Base-by-base conservation (phyloP, 768 basidiomycete species). In the Naganishia vaughanmartiniae region DNA sequence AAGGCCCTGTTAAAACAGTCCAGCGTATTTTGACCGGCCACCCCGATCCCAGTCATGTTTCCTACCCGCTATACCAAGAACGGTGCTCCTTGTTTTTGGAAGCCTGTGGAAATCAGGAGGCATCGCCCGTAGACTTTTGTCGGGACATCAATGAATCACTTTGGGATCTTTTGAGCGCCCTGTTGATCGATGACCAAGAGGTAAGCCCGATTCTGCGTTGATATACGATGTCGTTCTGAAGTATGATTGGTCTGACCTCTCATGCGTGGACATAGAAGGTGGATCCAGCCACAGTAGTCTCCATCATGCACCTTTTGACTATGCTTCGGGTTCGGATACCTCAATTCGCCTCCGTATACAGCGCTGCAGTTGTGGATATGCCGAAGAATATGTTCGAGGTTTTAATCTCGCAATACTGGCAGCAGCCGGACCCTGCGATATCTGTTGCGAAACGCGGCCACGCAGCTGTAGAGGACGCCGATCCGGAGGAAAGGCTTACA, bases 31-130 rank as follows among this genome's bases (percentile, higher is more conserved):
- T 63, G 39, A 53, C 63, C 67, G 46, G 73, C 67, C 34, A 57
- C 66, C 12, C 74, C 69, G 34, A 54, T 63, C 15, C 70, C 69
- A 31, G 28, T 72, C 36, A 71, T 67, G 31, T 48, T 26, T 48
- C n/a, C 28, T 46, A 45, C 72, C 54, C 70, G 66, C 46, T 24
- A 1, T 34, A 60, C 54, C 54, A 63, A 42, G 11, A 34, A 58
- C 9, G 26, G 31, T 84, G 85, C 71, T 81, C 84, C 30, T 79
- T 76, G 39, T 81, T 87, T 15, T 76, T 87, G 9, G 83, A 85
- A 72, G 82, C 83, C 15, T 77, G 87, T 9, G 85, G 86, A 6
- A 82, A 76, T 51, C 74, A 83, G 51, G 58, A 30, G 66, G 76
- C 15, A 66, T 73, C 69, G 33, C 66, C 68, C 45, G 67, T 73